phyloP scores from a whole-genome alignment of 2,329 filamentous ascomycete genomes.

The Hypomyces rosellus region DNA sequence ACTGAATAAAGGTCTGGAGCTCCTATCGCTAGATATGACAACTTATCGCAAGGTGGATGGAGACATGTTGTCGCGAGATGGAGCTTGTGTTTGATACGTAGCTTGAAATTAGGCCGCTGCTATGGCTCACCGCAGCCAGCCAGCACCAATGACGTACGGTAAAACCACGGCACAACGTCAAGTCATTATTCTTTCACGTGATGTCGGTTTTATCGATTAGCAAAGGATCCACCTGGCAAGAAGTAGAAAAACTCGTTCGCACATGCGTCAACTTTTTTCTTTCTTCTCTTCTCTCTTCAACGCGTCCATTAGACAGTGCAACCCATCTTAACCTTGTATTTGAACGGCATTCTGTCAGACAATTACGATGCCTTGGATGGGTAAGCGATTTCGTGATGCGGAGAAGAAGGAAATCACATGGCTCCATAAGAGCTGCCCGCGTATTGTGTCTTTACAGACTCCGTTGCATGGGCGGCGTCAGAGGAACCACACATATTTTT shows the following conservation, averaged over 20 bases:
- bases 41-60: conserved; percentile 1
- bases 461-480: conserved; percentile 36
- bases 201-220: not conserved
- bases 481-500: conserved; percentile 33
- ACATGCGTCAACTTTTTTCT: conserved; percentile 9
- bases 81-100: conserved; percentile 8
- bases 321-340: conserved; percentile 56
- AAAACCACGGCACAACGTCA: conserved; percentile 12
- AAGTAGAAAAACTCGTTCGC: conserved; percentile 2
- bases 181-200: conserved; percentile 11
- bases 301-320: conserved; percentile 86
- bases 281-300: conserved; percentile 45
- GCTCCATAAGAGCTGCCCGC: conserved; percentile 54
- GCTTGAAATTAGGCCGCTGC: conserved; percentile 7
- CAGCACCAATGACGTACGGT: conserved; percentile 2
- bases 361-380: conserved; percentile 57
- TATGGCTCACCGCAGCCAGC: conserved; percentile 7
- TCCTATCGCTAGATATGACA: not conserved
- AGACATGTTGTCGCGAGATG: conserved; percentile 8
- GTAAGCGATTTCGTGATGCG: conserved; percentile 53
- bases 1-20: not conserved
- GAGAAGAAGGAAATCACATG: conserved; percentile 42
- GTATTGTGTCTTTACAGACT: conserved; percentile 30
- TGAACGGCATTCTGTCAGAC: conserved; percentile 62
- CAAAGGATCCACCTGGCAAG: not conserved